Conservation (phyloP, 1,139 yeast genomes). For the Candida anutae region DNA sequence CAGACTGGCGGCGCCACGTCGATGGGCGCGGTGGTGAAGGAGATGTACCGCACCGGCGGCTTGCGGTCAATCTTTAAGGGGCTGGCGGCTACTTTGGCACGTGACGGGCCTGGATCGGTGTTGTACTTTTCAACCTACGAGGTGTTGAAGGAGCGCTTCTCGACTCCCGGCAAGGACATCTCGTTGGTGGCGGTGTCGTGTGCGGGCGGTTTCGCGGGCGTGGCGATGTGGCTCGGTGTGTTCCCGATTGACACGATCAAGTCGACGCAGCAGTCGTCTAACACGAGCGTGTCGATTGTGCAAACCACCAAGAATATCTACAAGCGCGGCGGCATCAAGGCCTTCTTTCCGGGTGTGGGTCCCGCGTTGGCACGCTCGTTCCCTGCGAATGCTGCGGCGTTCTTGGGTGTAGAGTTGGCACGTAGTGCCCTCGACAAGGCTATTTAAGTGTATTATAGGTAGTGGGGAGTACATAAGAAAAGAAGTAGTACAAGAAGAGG, state of each 20-base stretch:
- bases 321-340: conserved; percentile 72
- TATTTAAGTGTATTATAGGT: no score
- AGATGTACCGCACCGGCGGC: conserved; percentile 78
- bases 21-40: conserved; percentile 56
- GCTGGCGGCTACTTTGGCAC: conserved; percentile 81
- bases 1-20: conserved; percentile 46
- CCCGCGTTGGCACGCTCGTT: conserved; percentile 92
- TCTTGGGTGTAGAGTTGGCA: conserved; percentile 89
- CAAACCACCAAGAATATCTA: conserved; percentile 61
- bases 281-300: conserved; percentile 48
- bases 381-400: conserved; percentile 98
- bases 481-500: no score
- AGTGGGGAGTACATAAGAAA: no score
- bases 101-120: conserved; percentile 99
- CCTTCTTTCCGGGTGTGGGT: conserved; percentile 96
- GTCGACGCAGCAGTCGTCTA: conserved; percentile 71
- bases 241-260: conserved; percentile 96
- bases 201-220: conserved; percentile 95
- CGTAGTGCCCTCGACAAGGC: conserved; percentile 52
- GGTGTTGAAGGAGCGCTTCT: conserved; percentile 55
- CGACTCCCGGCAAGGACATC: conserved; percentile 49
- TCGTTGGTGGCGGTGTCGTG: conserved; percentile 70
- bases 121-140: conserved; percentile 94
- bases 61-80: conserved; percentile 82
- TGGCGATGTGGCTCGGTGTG: conserved; percentile 93